Evolutionary conservation across 2,329 filamentous ascomycete species (phyloP), one percentile per base, ranked within the genome.

Genomic region (Cyphellophora attinorum): DNA sequence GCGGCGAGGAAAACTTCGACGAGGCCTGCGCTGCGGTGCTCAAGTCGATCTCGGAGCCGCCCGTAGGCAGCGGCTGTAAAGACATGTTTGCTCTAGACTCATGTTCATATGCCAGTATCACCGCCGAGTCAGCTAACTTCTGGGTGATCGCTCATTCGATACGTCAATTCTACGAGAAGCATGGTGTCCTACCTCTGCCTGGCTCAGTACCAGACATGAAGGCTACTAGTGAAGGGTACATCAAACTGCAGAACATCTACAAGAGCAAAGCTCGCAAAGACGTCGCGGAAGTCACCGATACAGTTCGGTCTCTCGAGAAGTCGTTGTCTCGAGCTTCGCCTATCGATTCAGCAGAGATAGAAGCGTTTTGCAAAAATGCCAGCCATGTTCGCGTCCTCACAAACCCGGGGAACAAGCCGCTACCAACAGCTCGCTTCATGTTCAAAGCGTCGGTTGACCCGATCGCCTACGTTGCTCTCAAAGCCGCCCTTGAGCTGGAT

Each of bases 161-260:
- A 36, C 77, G 77, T 40, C 54, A 70, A 13, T 98, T 98, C 57
- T 79, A 89, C 56, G 58, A 72, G 6, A 75, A 75, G 35, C 76
- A 95, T 53, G 63, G 70, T 5, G 70, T 79, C 17, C 69, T 98
- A 4, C 91, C 91, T 11, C 67, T 98, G 0, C 81, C 88, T 1
- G 93, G 91, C 10, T 78, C 81, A 3, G 67, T 98, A 2, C 91
- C 93, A 2, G 91, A 98, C 57, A 98, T 98, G 91, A 98, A 98
- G 64, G 86, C 91, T 3, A 76, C 89, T 53, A 94, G 88, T 3
- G 76, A 71, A 37, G 81, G 93, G 42, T 98, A 98, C 62, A 81
- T 98, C 46, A 70, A 79, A 50, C 70, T 98, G 10, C 91, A 96
- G 56, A 89, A 83, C 49, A 76, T 96, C 40, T 98, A 96, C 73